Base-by-base conservation (phyloP, 495 filamentous ascomycete species). In the Daldinia vernicosa region DNA sequence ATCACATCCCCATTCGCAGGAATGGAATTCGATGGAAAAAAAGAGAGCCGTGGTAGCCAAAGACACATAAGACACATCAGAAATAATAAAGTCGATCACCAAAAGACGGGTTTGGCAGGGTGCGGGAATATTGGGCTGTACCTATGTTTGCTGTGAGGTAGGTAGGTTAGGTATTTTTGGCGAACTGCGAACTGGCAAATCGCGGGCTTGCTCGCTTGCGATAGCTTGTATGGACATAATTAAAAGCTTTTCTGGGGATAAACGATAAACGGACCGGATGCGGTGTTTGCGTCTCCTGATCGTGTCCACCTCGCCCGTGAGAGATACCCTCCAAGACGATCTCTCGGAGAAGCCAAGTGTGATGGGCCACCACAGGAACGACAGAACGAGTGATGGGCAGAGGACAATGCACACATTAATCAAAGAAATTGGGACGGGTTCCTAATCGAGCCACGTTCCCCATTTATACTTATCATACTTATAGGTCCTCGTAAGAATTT, bases 251-350 rank as follows among this genome's bases (percentile, higher is more conserved):
- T 59, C 52, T 57, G 70, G 60, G 70, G 70, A 69, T 69, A 73
- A 66, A 73, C 70, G 70, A 69, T 69, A 73, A 66, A 73, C 70
- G 70, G 70, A 73, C 70, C 70, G 66, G 60, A 56, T 72, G 66
- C 66, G 53, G 32, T 63, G 52, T 19, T 52, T 45, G 64, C 63
- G 60, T 73, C 66, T 66, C 66, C 70, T 72, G 55, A 65, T 60
- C 58, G 69, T 71, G 60, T 61, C 65, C 60, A 65, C 65, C 56
- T 69, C 45, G 63, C 52, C 65, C 65, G 70, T 43, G 66, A 65
- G 66, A 69, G 65, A 60, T 63, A 62, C 39, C 24, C 59, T 40
- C 51, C 61, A 52, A 69, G 61, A 69, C 61, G 70, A 73, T 73
- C 70, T 66, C 61, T 69, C 66, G 61, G 70, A 63, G 56, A 26